phyloP scores from a whole-genome alignment of 2,329 filamentous ascomycete genomes.

The Alternaria angustiovoidea region DNA sequence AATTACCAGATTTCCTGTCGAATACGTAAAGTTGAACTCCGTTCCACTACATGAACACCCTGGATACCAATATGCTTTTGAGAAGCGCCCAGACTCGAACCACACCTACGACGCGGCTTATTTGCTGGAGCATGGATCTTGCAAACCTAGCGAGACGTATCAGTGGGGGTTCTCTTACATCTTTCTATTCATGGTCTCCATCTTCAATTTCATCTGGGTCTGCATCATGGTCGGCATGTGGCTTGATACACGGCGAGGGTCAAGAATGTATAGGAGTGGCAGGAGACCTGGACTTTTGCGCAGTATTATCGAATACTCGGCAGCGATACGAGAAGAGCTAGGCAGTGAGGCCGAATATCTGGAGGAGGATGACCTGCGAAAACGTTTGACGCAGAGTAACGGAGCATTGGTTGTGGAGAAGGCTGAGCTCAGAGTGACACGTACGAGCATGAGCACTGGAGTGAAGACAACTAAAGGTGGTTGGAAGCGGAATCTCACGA shows the following conservation, averaged over 20 bases:
- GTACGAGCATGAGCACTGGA: constrained; percentile 16
- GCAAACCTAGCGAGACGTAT: constrained; percentile 43
- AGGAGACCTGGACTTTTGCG: constrained; percentile 39
- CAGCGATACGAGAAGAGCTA: constrained; percentile 40
- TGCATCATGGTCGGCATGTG: constrained; percentile 47
- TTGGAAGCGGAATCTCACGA: constrained; percentile 33
- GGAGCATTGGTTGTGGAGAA: constrained; percentile 36
- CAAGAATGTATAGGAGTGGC: constrained; percentile 41
- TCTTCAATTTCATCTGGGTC: constrained; percentile 46
- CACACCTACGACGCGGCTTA: constrained; percentile 27
- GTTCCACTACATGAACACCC: not conserved
- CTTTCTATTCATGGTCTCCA: constrained; percentile 46
- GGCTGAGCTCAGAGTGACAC: constrained; percentile 34
- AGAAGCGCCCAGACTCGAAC: constrained; percentile 24
- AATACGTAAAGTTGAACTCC: not conserved
- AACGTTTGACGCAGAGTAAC: constrained; percentile 28
- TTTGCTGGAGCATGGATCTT: constrained; percentile 35
- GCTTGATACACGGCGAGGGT: constrained; percentile 38
- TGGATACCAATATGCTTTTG: constrained; percentile 10
- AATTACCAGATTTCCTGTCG: not conserved
- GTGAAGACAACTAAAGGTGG: constrained; percentile 14
- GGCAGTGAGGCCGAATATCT: constrained; percentile 27
- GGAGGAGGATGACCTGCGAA: constrained; percentile 34
- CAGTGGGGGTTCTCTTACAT: constrained; percentile 50
- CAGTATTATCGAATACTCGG: constrained; percentile 39